Base-by-base conservation (phyloP, 768 basidiomycete species). In the Termitomyces titanicus region DNA sequence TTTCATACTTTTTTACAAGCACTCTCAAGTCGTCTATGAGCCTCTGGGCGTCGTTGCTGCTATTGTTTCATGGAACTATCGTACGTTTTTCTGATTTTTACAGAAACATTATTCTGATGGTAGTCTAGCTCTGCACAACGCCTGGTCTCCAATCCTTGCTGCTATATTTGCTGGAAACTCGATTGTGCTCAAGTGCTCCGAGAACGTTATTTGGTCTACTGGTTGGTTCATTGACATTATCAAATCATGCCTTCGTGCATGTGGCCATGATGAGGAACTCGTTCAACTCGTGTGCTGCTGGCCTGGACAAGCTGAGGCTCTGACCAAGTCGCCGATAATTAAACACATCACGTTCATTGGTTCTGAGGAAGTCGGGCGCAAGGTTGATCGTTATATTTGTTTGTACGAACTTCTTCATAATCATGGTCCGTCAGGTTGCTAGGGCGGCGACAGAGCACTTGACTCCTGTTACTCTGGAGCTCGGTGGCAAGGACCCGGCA, bases 321-420 rank as follows among this genome's bases (percentile, higher is more conserved):
- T 99, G 44, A 98, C 94, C 0, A 82, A 74, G 68, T 86, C 88
- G 1, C 84, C 89, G 0, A 64, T 79, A 25, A 88, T 99, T 58
- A 91, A 89, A 64, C 97, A 99, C 64, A 95, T 98, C 59, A 97
- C 94, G 1, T 96, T 96, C 67, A 94, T 95, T 66, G 89, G 92
- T 24, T 92, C 89, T 5, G 89, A 90, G 63, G 73, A 74, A 47
- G 81, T 92, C 45, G 92, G 92, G 29, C 84, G 86, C 45, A 83
- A 85, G 76, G 89, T 88, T 38, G 52, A 71, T 70, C 22, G 5
- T n/a, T 37, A 22, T 5, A 3, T 38, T n/a, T 17, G 18, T 17
- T 18, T 47, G 51, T 13, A n/a, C 31, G 20, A 22, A 20, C 42
- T 42, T n/a, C 5, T 13, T 51, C 33, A 27, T 29, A 46, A 53